Percentiles rank a stretch among this genome's conserved stretches.
Conservation (phyloP, 1,284 basidiomycete species). For the Malassezia pachydermatis region DNA sequence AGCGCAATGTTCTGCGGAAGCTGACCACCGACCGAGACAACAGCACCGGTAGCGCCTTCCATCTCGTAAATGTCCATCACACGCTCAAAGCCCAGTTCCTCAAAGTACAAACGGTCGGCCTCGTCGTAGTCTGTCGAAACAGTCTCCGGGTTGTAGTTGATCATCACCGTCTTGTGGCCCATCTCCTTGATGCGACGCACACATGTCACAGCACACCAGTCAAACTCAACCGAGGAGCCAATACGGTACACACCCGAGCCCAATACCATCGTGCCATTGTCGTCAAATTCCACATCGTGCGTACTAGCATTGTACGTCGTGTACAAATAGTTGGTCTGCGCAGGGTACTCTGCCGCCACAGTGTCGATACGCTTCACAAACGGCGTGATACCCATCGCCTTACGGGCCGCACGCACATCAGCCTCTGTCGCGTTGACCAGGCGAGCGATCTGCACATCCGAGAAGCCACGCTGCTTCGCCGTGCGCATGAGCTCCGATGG, state of each 20-base stretch:
- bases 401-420: constrained; percentile 71
- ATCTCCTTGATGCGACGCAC: constrained; percentile 79
- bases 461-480: constrained; percentile 58
- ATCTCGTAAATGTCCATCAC: constrained; percentile 99
- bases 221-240: constrained; percentile 96
- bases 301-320: constrained; percentile 96
- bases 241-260: constrained; percentile 97
- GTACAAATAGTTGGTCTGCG: constrained; percentile 98
- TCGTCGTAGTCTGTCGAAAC: constrained; percentile 99
- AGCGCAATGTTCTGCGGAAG: constrained; percentile 87
- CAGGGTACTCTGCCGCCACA: constrained; percentile 94
- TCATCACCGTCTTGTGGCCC: constrained; percentile 93
- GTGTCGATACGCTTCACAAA: constrained; percentile 99
- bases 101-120: constrained; percentile 95
- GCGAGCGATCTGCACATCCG: constrained; percentile 80
- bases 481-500: constrained; percentile 43
- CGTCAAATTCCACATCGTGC: constrained; percentile 92
- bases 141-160: constrained; percentile 99
- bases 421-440: constrained; percentile 60
- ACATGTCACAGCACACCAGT: constrained; percentile 99
- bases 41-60: constrained; percentile 79
- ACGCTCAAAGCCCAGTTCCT: constrained; percentile 91
- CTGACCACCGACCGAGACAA: constrained; percentile 90
- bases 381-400: constrained; percentile 76
- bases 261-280: constrained; percentile 97